Percentiles rank a stretch among this genome's conserved stretches.
These are phyloP conservation scores for Chlamydomonas sphaeroides DNA, from an alignment of 139 green algal genomes.

Conservation along the genomic window DNA sequence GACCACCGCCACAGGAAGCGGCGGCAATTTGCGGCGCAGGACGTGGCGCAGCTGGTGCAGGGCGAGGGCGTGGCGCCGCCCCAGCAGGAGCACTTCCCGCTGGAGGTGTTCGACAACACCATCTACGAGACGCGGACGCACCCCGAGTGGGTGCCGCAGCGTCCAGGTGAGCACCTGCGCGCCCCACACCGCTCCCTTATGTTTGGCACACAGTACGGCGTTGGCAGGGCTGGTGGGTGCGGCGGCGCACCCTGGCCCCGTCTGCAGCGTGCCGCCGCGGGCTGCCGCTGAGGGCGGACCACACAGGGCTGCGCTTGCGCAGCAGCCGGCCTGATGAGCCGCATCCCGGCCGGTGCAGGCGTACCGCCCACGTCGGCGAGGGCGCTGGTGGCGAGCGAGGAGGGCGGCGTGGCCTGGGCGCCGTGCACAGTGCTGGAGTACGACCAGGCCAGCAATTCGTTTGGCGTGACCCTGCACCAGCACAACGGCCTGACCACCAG, in stretches of 20 bases:
- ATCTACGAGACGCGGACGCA: slow-evolving; percentile 68
- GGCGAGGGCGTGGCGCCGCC: slow-evolving; percentile 43
- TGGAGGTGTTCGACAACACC: slow-evolving; percentile 81
- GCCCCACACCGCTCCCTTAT: too few species aligned
- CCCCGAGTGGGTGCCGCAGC: slow-evolving; percentile 69
- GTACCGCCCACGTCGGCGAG: slow-evolving; percentile 28
- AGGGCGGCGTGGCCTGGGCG: slow-evolving; percentile 36
- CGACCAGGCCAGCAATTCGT: slow-evolving; percentile 53
- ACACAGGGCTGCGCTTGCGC: too few species aligned
- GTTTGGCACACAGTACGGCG: too few species aligned
- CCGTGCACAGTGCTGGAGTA: slow-evolving; percentile 57
- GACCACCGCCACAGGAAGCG: slow-evolving; percentile 62
- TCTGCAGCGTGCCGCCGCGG: too few species aligned
- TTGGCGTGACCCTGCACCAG: slow-evolving; percentile 38
- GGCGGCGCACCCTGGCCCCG: too few species aligned
- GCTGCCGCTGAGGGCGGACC: too few species aligned
- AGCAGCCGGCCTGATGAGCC: too few species aligned
- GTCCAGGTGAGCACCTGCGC: too few species aligned
- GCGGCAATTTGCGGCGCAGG: slow-evolving; percentile 68
- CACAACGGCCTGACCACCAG: neutral
- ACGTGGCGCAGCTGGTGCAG: slow-evolving; percentile 58
- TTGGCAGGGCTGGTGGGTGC: too few species aligned
- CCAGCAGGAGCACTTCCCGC: slow-evolving; percentile 23
- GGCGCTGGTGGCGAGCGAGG: slow-evolving; percentile 13
- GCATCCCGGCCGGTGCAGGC: slow-evolving; percentile 8